Evolutionary conservation across 306 rosid genomes (phyloP).

Genomic region (Aeschynomene evenia): DNA sequence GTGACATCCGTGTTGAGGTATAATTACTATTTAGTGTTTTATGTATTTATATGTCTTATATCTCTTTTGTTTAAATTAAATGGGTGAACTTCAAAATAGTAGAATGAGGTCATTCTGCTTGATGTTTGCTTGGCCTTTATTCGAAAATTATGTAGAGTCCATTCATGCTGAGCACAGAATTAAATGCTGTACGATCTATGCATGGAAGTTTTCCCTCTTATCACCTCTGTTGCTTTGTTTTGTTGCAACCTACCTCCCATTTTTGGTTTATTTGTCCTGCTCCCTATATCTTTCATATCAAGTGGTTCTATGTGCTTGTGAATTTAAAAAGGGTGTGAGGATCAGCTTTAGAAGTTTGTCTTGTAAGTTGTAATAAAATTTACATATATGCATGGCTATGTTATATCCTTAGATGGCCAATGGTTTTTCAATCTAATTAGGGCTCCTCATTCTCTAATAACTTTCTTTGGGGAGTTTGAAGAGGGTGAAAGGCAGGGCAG

Average conservation of each 20-base stretch:
- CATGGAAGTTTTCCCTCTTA: constrained; percentile 1
- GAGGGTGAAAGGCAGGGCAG: not conserved
- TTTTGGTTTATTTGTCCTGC: constrained; percentile 3
- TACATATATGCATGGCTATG: not conserved
- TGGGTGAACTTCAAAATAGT: not conserved
- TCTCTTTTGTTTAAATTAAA: constrained; percentile 11
- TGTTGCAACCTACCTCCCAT: not conserved
- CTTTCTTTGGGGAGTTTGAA: constrained; percentile 3
- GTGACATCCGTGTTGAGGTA: constrained; percentile 99
- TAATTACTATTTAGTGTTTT: not conserved
- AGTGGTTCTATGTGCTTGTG: constrained; percentile 10
- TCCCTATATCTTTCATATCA: not conserved
- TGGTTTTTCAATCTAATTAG: constrained; percentile 10
- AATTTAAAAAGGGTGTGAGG: constrained; percentile 1
- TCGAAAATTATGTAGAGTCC: constrained; percentile 13
- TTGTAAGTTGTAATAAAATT: constrained; percentile 7
- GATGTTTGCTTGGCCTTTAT: constrained; percentile 16
- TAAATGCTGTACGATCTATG: constrained; percentile 2
- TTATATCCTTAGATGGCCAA: not conserved
- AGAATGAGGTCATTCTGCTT: constrained; percentile 3
- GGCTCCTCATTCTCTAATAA: not conserved
- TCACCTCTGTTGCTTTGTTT: not conserved
- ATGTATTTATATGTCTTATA: constrained; percentile 11
- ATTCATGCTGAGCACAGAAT: constrained; percentile 20
- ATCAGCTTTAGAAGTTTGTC: constrained; percentile 1